Evolutionary conservation across 257 asterid genomes (phyloP).

Genomic region (Plantago elongata): DNA sequence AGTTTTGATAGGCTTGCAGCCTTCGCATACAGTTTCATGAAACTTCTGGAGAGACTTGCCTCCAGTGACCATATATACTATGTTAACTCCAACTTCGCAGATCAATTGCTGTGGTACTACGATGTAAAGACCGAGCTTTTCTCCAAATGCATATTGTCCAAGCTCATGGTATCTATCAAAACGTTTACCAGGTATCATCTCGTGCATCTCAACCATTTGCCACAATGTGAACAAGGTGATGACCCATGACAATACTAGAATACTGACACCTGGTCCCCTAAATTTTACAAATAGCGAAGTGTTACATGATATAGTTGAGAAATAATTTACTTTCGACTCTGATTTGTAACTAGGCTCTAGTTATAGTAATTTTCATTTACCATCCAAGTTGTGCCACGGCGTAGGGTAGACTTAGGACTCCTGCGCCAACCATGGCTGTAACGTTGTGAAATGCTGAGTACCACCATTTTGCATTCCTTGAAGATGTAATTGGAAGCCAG

Average conservation of each 20-base stretch:
- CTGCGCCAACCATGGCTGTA: conserved; percentile 49
- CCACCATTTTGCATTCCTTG: conserved; percentile 50
- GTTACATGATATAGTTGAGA: not conserved
- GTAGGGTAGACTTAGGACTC: conserved; percentile 41
- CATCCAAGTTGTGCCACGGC: conserved; percentile 50
- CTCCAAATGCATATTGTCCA: conserved; percentile 56
- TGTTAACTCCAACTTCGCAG: conserved; percentile 45
- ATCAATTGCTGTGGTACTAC: conserved; percentile 49
- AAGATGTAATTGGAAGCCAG: conserved; percentile 51
- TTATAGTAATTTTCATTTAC: conserved; percentile 12
- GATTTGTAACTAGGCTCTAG: no score
- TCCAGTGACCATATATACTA: conserved; percentile 55
- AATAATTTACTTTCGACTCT: not conserved
- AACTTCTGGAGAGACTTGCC: conserved; percentile 48
- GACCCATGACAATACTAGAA: conserved; percentile 42
- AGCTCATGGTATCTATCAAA: conserved; percentile 56
- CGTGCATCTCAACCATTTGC: conserved; percentile 76
- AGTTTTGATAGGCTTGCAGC: conserved; percentile 26
- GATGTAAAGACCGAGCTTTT: conserved; percentile 38
- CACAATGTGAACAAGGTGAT: conserved; percentile 50
- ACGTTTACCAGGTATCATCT: conserved; percentile 56
- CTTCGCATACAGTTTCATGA: conserved; percentile 29
- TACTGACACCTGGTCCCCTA: conserved; percentile 52
- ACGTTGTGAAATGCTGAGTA: conserved; percentile 51
- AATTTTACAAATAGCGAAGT: not conserved